A percentile compares a stretch with the other conserved stretches of the same genome.
Conservation (phyloP, 208 protist genomes). For the Crithidia fasciculata region DNA sequence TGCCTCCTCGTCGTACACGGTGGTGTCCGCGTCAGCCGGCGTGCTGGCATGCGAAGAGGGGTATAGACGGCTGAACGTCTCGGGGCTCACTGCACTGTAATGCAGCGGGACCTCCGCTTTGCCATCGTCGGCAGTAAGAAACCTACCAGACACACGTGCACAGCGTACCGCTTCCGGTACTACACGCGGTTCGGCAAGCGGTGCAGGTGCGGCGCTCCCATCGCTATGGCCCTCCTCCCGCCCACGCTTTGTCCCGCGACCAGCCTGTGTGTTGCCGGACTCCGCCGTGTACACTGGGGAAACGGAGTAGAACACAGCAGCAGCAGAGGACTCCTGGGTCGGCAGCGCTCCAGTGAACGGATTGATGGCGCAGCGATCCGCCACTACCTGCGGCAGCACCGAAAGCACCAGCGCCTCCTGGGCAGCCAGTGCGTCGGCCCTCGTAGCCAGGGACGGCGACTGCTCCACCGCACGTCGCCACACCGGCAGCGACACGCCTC, state of each 20-base stretch:
- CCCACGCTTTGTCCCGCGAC: not conserved
- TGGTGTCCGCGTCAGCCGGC: not conserved
- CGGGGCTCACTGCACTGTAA: not conserved
- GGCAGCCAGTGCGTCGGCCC: not conserved
- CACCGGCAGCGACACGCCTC: constrained; percentile 15
- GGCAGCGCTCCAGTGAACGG: too few relatives aligned
- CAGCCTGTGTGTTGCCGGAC: not conserved
- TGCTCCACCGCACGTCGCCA: constrained; percentile 2
- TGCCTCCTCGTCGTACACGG: constrained; percentile 1
- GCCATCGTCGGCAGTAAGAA: not conserved
- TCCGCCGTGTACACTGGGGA: not conserved
- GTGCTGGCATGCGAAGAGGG: not conserved
- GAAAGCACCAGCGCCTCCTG: constrained; percentile 22
- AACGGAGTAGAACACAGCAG: constrained; percentile 1
- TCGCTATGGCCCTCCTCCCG: not conserved
- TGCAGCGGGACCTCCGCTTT: not conserved
- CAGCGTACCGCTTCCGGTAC: not conserved
- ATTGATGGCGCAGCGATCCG: not conserved
- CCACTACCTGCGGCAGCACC: constrained; percentile 29
- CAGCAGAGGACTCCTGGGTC: too few relatives aligned
- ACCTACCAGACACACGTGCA: not conserved
- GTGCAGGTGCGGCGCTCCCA: not conserved
- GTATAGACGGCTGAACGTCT: not conserved
- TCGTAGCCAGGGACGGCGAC: not conserved
- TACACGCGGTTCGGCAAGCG: not conserved